Conservation (phyloP, 2,329 filamentous ascomycete species). For the Trichoderma lentiforme region DNA sequence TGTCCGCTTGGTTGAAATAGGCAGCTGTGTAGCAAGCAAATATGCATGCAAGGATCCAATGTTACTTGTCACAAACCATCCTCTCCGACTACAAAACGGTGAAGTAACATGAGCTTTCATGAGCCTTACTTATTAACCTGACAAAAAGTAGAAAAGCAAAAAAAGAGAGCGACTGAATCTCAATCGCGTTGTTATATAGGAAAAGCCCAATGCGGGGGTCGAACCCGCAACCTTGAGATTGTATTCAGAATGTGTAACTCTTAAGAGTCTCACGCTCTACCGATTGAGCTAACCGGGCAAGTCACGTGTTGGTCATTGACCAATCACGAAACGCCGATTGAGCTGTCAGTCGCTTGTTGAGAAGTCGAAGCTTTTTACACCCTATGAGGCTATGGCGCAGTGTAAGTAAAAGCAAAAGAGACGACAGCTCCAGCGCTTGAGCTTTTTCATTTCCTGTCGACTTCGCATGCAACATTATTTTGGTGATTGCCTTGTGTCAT, state of each 20-base stretch:
- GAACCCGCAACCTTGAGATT: slow-evolving; percentile 57
- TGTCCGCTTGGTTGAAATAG: background rate
- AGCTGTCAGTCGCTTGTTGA: background rate
- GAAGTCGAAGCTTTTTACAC: too few species aligned
- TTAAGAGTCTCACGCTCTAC: slow-evolving; percentile 71
- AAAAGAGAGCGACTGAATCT: background rate
- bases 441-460: too few species aligned
- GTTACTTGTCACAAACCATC: background rate
- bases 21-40: background rate
- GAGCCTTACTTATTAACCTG: background rate
- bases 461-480: too few species aligned
- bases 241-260: slow-evolving; percentile 16
- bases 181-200: slow-evolving; percentile 28
- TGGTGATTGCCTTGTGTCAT: too few species aligned
- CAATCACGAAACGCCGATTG: background rate
- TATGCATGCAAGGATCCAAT: background rate
- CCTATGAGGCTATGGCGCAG: background rate
- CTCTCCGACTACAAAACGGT: background rate
- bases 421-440: background rate
- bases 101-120: background rate
- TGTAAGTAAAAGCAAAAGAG: background rate
- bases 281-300: slow-evolving; percentile 40
- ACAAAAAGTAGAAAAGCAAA: background rate
- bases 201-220: slow-evolving; percentile 44
- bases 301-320: background rate